Evolutionary conservation across 192 early-diverging fungal genomes (phyloP), one percentile per base, ranked within the genome.

Genomic region (Podila clonocystis): DNA sequence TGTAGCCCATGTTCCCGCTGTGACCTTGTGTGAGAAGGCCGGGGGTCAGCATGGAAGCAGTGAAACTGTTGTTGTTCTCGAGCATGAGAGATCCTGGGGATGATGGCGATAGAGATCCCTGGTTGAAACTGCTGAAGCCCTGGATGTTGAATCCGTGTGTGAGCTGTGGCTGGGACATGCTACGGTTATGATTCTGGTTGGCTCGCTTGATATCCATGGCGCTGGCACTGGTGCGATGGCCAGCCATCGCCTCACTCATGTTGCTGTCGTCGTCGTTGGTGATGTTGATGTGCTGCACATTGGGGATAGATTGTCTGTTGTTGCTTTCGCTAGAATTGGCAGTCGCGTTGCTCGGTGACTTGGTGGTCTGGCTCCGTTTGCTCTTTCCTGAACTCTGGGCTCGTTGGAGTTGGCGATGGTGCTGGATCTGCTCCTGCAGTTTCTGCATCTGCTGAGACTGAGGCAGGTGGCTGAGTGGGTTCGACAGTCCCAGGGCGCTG

Each of bases 261-360:
- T 69, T 62, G 22, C 74, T 75, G 29, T 75, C 73, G 22, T 75
- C 67, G 33, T 75, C 59, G 50, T 55, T 33, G 26, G 50, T 41
- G 52, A 77, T 70, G 58, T 77, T 77, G 41, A 77, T 77, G 29
- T 77, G 74, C 68, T 70, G 74, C 1, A 58, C 68, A 29, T 77
- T 62, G 7, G 45, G 17, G 45, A 64, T 26, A 24, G 60, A 52
- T 11, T 75, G 65, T 28, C 50, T 63, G 33, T 63, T 34, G 17
- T 55, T 57, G 55, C 6, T 15, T 58, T 60, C 58, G 55, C 31
- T 60, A 22, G 12, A 34, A 31, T 15, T 59, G 41, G 55, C 61
- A 26, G 22, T 60, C 17, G 52, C 24, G 52, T 67, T 50, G 38
- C 38, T 48, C 28, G 20, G 34, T 17, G 26, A 28, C 45, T 15